Evolutionary conservation across 371 early-diverging fungal genomes (phyloP).

Genomic region (Cokeromyces recurvatus): DNA sequence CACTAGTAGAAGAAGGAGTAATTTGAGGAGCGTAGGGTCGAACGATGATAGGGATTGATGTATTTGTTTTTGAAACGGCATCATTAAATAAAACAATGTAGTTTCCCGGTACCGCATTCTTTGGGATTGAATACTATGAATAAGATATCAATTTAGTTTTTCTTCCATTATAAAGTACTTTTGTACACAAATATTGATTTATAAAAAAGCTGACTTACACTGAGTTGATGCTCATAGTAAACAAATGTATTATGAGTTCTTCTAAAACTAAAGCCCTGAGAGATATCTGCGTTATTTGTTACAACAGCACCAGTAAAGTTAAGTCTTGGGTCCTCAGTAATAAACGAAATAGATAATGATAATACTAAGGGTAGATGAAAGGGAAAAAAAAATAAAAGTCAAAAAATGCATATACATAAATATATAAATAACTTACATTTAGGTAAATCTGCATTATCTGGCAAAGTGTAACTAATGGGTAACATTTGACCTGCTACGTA

Average conservation of each 20-base stretch:
- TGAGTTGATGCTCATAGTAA: slow-evolving; percentile 32
- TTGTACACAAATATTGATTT: too few relatives aligned
- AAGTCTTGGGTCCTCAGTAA: slow-evolving; percentile 17
- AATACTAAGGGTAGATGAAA: slow-evolving; percentile 9
- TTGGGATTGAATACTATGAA: slow-evolving; percentile 28
- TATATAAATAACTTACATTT: slow-evolving; percentile 7
- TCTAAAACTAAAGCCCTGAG: slow-evolving; percentile 28
- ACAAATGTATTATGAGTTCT: slow-evolving; percentile 17
- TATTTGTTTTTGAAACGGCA: slow-evolving; percentile 28
- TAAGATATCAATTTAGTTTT: too few relatives aligned
- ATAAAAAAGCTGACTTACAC: slow-evolving; percentile 7
- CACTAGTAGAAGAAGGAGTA: slow-evolving; percentile 9
- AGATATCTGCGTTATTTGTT: slow-evolving; percentile 29
- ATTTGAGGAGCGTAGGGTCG: slow-evolving; percentile 28
- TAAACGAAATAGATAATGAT: slow-evolving; percentile 22
- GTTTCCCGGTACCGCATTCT: slow-evolving; percentile 23
- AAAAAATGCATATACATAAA: neutral
- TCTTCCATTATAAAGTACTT: neutral
- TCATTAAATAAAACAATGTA: slow-evolving; percentile 33
- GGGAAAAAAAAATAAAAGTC: neutral
- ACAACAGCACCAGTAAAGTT: slow-evolving; percentile 21
- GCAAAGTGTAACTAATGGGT: slow-evolving; percentile 31
- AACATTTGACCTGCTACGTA: slow-evolving; percentile 42
- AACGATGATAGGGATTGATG: slow-evolving; percentile 32
- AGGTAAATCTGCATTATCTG: slow-evolving; percentile 14